Evolutionary conservation across 345 rosid genomes (phyloP).

Genomic region (Litchi chinensis): DNA sequence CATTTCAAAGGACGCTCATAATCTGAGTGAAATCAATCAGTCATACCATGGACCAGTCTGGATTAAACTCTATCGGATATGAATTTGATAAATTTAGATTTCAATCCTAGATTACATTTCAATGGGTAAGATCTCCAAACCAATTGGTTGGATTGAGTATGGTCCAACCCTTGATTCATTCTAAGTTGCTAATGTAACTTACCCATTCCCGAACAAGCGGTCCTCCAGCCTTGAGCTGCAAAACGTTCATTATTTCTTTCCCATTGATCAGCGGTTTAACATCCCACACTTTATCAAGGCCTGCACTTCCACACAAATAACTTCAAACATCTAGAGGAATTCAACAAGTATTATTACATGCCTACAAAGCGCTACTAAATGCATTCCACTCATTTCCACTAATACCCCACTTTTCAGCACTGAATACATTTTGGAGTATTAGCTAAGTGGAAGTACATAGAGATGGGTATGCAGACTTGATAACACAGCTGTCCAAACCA

Average conservation of each 20-base stretch:
- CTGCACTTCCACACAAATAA: slow-evolving; percentile 40
- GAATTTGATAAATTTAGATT: neutral
- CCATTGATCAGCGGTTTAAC: slow-evolving; percentile 81
- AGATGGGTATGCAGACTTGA: neutral
- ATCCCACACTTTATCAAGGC: slow-evolving; percentile 79
- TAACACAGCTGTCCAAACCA: neutral
- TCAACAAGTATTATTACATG: neutral
- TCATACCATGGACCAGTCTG: neutral
- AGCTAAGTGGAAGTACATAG: too few species aligned
- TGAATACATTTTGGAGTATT: neutral
- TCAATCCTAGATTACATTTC: neutral
- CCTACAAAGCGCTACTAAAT: neutral
- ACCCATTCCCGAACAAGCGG: neutral
- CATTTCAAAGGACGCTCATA: neutral
- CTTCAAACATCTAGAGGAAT: neutral
- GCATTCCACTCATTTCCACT: neutral
- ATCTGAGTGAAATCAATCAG: neutral
- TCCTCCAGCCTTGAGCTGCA: neutral
- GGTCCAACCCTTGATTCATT: neutral
- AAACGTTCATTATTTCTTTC: slow-evolving; percentile 64
- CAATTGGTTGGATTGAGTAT: neutral
- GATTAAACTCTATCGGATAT: neutral
- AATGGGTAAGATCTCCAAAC: neutral
- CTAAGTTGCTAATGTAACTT: neutral
- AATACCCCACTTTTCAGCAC: neutral